Conservation (phyloP, 495 filamentous ascomycete genomes). For the Chaetomidium leptoderma region DNA sequence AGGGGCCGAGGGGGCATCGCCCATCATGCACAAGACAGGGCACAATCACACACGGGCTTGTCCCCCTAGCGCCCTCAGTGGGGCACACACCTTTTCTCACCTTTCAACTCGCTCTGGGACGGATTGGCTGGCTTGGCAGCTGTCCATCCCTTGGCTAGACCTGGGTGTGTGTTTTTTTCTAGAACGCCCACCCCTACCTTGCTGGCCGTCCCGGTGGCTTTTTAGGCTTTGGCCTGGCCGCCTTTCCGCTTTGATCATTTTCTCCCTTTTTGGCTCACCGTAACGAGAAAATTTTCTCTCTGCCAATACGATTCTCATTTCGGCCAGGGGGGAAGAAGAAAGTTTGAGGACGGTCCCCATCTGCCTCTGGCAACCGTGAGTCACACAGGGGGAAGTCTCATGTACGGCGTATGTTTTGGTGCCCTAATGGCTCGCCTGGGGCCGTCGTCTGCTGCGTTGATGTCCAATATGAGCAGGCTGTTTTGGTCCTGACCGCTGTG, state of each 20-base stretch:
- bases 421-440: constrained; percentile 33
- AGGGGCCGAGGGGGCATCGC: constrained; percentile 16
- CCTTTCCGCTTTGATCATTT: constrained; percentile 26
- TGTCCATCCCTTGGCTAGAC: constrained; percentile 15
- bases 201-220: constrained; percentile 21
- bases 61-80: constrained; percentile 23
- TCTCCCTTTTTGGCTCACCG: constrained; percentile 32
- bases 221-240: constrained; percentile 16
- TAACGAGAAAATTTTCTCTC: constrained; percentile 31
- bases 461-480: constrained; percentile 44
- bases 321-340: constrained; percentile 14
- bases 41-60: constrained; percentile 23
- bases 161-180: constrained; percentile 29
- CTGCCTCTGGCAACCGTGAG: constrained; percentile 28
- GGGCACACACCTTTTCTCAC: constrained; percentile 31
- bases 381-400: constrained; percentile 33
- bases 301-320: constrained; percentile 32
- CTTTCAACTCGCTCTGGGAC: constrained; percentile 23
- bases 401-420: constrained; percentile 36
- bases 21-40: constrained; percentile 23
- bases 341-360: constrained; percentile 14
- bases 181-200: constrained; percentile 31
- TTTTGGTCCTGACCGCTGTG: constrained; percentile 29
- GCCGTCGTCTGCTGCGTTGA: constrained; percentile 41
- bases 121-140: constrained; percentile 27